phyloP scores from a whole-genome alignment of 169 alveolate genomes.

The Eimeria praecox region DNA sequence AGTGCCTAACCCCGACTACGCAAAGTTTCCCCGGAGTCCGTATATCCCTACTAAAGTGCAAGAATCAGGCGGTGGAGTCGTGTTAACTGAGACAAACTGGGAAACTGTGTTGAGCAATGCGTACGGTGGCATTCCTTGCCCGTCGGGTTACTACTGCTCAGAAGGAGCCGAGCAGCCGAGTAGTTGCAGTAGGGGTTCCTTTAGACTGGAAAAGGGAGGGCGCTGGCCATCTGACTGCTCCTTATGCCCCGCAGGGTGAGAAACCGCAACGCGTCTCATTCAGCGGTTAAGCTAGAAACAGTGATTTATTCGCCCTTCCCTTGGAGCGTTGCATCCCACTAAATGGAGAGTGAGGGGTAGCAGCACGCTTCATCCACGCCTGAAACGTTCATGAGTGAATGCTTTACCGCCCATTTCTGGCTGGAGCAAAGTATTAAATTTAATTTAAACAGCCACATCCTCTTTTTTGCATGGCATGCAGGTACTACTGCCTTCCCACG shows the following conservation, averaged over 20 bases:
- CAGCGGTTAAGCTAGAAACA: background rate
- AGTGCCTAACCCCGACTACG: constrained; percentile 52
- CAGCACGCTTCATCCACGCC: background rate
- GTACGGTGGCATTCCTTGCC: constrained; percentile 73
- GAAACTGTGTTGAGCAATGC: background rate
- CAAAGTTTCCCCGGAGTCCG: constrained; percentile 49
- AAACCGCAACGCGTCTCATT: background rate
- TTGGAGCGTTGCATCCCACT: background rate
- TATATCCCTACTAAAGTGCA: constrained; percentile 34
- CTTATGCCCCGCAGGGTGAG: constrained; percentile 60
- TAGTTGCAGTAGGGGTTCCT: constrained; percentile 26
- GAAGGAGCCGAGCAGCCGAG: constrained; percentile 46
- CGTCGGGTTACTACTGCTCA: constrained; percentile 48
- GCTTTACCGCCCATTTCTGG: background rate
- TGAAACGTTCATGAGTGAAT: background rate
- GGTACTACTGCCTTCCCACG: constrained; percentile 51
- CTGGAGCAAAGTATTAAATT: background rate
- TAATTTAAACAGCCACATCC: background rate
- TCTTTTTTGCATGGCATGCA: background rate
- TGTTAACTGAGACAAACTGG: constrained; percentile 50
- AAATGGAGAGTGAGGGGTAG: background rate
- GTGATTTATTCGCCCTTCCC: background rate
- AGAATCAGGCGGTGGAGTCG: constrained; percentile 31
- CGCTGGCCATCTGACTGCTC: constrained; percentile 68
- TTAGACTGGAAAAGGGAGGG: constrained; percentile 40